Evolutionary conservation across 495 filamentous ascomycete genomes (phyloP), one percentile per base, ranked within the genome.

Genomic region (Aspergillus ellipticus): DNA sequence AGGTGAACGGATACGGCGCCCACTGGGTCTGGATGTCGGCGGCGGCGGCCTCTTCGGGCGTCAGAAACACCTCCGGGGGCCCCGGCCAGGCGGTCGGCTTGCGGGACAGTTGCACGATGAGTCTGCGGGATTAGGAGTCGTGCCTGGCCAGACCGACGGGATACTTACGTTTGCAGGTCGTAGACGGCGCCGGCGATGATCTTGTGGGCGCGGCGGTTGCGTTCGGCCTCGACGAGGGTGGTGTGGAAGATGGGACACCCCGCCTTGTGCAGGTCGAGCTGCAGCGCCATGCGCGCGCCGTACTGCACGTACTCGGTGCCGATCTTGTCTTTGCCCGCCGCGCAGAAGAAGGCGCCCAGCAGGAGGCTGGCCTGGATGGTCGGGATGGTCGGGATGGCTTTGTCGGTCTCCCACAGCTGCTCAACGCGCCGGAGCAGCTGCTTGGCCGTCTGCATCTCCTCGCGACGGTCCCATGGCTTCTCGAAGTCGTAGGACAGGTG

Each of bases 91-190:
- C 22, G 5, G 45, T 26, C 1, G 45, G 45, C 4, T 28, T 48
- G 21, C 45, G 21, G 7, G 45, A 26, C 22, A 48, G 9, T 29
- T 48, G 45, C 45, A 48, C 16, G 0, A 21, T 17, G 7, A 48
- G 4, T 7, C 45, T 48, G 16, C 26, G 8, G 15, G 8, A 28
- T 48, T 11, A 48, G n/a, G n/a, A n/a, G n/a, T n/a, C n/a, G 45
- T 28, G 22, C 22, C 45, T 28, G 13, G 5, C 11, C 24, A 13
- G 11, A 13, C 3, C 1, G 22, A 29, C 4, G 24, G 24, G 16
- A 48, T 11, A 48, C 45, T 48, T 6, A 48, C 45, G 45, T 28
- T 29, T 29, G 45, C 24, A 48, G 9, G 19, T 48, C 45, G 45
- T 48, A 29, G 22, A 48, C 28, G 9, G 22, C 45, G 22, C 45